Conservation (phyloP, 1,139 yeast species). For the Nematodospora anomalae region DNA sequence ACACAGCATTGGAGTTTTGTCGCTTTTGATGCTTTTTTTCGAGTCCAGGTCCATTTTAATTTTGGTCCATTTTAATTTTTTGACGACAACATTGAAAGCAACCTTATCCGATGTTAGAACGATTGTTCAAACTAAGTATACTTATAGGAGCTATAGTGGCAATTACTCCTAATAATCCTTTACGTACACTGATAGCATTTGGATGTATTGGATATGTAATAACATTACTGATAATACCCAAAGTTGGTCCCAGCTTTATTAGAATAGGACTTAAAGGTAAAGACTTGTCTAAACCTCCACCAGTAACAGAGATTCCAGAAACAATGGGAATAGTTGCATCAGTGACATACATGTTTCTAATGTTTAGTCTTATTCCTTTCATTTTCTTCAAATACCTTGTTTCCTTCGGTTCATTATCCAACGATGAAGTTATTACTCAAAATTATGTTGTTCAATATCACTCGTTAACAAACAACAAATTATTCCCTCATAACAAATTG, state of each 20-base stretch:
- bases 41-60: too few relatives aligned
- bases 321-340: constrained; percentile 90
- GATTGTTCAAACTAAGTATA: constrained; percentile 17
- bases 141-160: constrained; percentile 21
- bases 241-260: constrained; percentile 63
- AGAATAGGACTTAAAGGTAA: constrained; percentile 79
- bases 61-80: too few relatives aligned
- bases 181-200: constrained; percentile 62
- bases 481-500: constrained; percentile 82
- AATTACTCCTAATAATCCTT: constrained; percentile 34
- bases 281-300: constrained; percentile 73
- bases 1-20: too few relatives aligned
- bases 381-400: constrained; percentile 80
- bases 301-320: constrained; percentile 69
- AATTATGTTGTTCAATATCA: constrained; percentile 39
- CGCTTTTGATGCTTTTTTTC: too few relatives aligned
- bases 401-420: constrained; percentile 40
- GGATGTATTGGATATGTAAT: constrained; percentile 63
- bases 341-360: constrained; percentile 71
- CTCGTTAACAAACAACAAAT: constrained; percentile 29
- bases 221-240: constrained; percentile 64
- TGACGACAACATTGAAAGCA: too few relatives aligned
- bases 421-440: constrained; percentile 34
- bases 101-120: constrained; percentile 7
- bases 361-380: constrained; percentile 88